Conservation (phyloP, 805 yeast genomes). For the Cyberlindnera xishuangbannaensis region DNA sequence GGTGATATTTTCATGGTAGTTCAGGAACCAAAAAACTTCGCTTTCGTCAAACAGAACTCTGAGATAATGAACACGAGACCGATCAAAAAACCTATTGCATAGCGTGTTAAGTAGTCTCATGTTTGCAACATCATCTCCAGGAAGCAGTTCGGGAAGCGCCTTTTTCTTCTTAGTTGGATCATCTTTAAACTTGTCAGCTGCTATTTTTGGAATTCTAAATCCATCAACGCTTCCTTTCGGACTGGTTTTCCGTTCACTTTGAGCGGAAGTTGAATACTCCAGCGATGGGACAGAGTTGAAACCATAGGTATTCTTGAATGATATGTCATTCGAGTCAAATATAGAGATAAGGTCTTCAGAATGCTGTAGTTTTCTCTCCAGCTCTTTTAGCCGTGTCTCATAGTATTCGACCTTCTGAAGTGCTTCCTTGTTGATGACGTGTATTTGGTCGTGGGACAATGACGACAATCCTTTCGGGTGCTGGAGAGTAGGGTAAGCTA, state of each 20-base stretch:
- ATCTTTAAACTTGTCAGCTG: background rate
- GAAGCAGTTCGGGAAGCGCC: conserved; percentile 10
- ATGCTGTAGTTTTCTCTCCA: conserved; percentile 15
- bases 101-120: conserved; percentile 5
- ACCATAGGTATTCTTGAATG: conserved; percentile 11
- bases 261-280: conserved; percentile 8
- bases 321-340: conserved; percentile 17
- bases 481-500: background rate
- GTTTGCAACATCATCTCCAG: conserved; percentile 5
- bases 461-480: no score
- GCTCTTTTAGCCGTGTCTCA: conserved; percentile 12
- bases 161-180: conserved; percentile 2
- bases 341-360: conserved; percentile 22
- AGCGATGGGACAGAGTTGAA: conserved; percentile 10
- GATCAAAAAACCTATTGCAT: conserved; percentile 16
- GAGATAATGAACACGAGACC: conserved; percentile 8
- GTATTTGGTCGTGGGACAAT: background rate
- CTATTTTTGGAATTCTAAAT: conserved; percentile 2
- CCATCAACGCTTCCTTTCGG: no score
- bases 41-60: conserved; percentile 14
- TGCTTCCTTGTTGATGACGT: background rate
- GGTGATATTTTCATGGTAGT: conserved; percentile 3
- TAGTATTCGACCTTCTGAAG: conserved; percentile 1
- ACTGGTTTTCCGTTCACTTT: no score
- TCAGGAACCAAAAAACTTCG: conserved; percentile 10